Percentiles rank a stretch among this genome's conserved stretches.
Conservation (phyloP, 352 stramenopile species). For the Phytophthora pluvialis region DNA sequence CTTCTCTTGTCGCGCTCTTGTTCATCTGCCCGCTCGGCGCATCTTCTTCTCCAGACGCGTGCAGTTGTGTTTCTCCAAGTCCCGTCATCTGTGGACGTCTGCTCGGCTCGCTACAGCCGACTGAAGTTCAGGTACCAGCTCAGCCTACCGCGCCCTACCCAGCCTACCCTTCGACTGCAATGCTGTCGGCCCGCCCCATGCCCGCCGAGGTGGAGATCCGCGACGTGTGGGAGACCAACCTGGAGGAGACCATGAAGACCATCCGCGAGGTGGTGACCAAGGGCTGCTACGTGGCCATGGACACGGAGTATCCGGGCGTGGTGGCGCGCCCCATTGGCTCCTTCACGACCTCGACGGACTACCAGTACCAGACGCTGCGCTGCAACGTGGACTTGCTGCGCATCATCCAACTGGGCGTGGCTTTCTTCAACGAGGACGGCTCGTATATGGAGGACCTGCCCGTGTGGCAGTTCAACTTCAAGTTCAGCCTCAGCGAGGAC, state of each 20-base stretch:
- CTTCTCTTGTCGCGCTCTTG: constrained; percentile 5
- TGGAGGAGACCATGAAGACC: constrained; percentile 95
- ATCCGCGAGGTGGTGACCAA: constrained; percentile 96
- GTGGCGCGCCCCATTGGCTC: constrained; percentile 98
- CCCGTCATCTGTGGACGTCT: constrained; percentile 2
- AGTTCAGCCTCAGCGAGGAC: constrained; percentile 98
- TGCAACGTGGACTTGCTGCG: constrained; percentile 99
- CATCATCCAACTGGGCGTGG: constrained; percentile 99
- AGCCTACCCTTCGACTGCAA: constrained; percentile 3
- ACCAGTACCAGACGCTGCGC: constrained; percentile 98
- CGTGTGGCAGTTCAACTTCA: constrained; percentile 99
- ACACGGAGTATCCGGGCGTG: constrained; percentile 99
- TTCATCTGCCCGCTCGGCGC: background rate
- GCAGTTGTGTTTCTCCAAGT: constrained; percentile 3
- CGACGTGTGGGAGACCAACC: constrained; percentile 93
- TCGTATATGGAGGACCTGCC: constrained; percentile 95
- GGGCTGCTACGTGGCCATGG: constrained; percentile 99
- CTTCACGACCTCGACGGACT: constrained; percentile 95
- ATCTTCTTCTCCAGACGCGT: constrained; percentile 20
- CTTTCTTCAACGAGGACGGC: constrained; percentile 96
- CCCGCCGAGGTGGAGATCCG: constrained; percentile 92
- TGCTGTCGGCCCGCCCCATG: constrained; percentile 61
- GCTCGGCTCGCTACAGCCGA: constrained; percentile 11
- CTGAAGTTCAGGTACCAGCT: constrained; percentile 14
- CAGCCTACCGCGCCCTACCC: background rate